phyloP scores from a whole-genome alignment of 2,329 filamentous ascomycete genomes.

The Alternaria metachromatica region DNA sequence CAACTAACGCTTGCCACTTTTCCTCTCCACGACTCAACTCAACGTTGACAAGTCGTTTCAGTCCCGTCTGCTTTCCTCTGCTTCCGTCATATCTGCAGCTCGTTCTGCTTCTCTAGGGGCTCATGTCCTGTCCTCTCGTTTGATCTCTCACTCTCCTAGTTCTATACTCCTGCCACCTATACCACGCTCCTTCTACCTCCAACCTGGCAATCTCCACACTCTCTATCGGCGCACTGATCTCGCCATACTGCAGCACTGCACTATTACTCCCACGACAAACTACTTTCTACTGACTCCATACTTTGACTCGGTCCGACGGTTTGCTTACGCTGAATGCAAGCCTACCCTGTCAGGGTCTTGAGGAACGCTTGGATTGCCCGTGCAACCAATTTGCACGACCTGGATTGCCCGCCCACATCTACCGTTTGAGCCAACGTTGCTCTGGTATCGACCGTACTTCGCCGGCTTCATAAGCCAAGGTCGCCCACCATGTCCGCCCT shows the following conservation, averaged over 20 bases:
- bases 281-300: not conserved
- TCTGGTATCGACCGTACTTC: not conserved
- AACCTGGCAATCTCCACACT: conserved; percentile 15
- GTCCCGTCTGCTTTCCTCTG: conserved; percentile 25
- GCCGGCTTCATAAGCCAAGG: conserved; percentile 14
- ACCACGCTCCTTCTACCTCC: conserved; percentile 38
- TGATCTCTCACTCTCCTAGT: conserved; percentile 39
- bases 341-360: conserved; percentile 17
- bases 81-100: conserved; percentile 34
- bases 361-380: conserved; percentile 8
- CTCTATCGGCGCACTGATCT: conserved; percentile 21
- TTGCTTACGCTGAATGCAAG: conserved; percentile 10
- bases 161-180: conserved; percentile 28
- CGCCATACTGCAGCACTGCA: conserved; percentile 14
- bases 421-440: conserved; percentile 1
- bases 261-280: not conserved
- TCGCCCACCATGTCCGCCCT: conserved; percentile 20
- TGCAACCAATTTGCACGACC: conserved; percentile 15
- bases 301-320: conserved; percentile 3
- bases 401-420: conserved; percentile 10
- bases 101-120: conserved; percentile 28
- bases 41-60: conserved; percentile 39
- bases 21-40: conserved; percentile 38
- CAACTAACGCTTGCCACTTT: conserved; percentile 38
- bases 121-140: conserved; percentile 46